phyloP scores from a whole-genome alignment of 208 protist genomes.

The Leishmania mexicana region DNA sequence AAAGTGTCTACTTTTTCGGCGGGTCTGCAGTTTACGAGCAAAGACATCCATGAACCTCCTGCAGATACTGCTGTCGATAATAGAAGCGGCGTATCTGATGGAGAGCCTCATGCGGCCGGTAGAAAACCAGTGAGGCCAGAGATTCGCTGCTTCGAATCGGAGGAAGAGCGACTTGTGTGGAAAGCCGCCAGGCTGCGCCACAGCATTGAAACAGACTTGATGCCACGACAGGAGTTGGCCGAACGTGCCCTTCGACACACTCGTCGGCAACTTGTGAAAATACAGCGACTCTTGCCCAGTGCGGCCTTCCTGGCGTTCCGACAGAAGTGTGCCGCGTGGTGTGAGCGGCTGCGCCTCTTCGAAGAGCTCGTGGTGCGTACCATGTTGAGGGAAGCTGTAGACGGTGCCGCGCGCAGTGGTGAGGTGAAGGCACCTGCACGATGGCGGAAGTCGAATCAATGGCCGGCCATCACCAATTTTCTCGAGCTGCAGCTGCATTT shows the following conservation, averaged over 20 bases:
- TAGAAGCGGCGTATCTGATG: neutral
- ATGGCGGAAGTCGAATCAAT: slow-evolving; percentile 34
- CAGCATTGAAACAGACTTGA: slow-evolving; percentile 3
- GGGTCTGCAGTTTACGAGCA: slow-evolving; percentile 14
- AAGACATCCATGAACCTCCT: neutral
- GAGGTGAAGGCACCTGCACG: neutral
- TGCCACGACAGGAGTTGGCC: slow-evolving; percentile 10
- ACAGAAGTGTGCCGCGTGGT: slow-evolving; percentile 7
- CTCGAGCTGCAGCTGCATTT: slow-evolving; percentile 25
- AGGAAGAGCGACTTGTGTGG: slow-evolving; percentile 19
- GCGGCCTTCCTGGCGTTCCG: slow-evolving; percentile 14
- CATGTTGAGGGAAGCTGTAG: slow-evolving; percentile 25
- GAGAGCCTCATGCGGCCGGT: neutral
- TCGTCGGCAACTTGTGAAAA: slow-evolving; percentile 2
- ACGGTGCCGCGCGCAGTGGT: slow-evolving; percentile 8
- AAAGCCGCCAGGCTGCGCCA: slow-evolving; percentile 12
- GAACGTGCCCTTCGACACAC: slow-evolving; percentile 9
- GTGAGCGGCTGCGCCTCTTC: slow-evolving; percentile 13
- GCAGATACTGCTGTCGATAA: neutral
- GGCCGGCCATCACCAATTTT: slow-evolving; percentile 22
- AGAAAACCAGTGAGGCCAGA: neutral
- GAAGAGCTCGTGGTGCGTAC: slow-evolving; percentile 34
- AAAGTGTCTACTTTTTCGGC: slow-evolving; percentile 14
- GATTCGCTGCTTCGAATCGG: neutral
- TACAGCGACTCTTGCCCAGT: slow-evolving; percentile 21